Evolutionary conservation across 306 rosid genomes (phyloP).

Genomic region (Argentina anserina): DNA sequence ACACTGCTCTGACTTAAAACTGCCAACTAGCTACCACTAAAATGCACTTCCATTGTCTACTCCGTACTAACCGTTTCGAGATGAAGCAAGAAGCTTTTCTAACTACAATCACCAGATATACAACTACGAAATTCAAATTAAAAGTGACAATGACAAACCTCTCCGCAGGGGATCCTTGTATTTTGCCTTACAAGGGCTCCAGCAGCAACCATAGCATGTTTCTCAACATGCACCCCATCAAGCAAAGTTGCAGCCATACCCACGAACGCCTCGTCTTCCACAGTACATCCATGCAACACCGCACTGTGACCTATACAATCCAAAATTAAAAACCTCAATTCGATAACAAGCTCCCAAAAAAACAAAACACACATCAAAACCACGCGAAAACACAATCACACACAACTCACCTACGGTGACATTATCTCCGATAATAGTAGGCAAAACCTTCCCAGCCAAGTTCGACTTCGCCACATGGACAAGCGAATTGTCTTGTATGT

Average conservation of each 20-base stretch:
- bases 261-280: slow-evolving; percentile 95
- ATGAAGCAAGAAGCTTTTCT: background rate
- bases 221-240: slow-evolving; percentile 86
- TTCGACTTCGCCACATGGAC: slow-evolving; percentile 89
- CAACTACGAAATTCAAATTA: background rate
- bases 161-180: slow-evolving; percentile 87
- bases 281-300: slow-evolving; percentile 87
- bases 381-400: slow-evolving; percentile 7
- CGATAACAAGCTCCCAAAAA: slow-evolving; percentile 13
- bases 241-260: slow-evolving; percentile 96
- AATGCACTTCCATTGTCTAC: background rate
- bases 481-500: slow-evolving; percentile 94
- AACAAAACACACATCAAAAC: slow-evolving; percentile 13
- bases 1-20: background rate
- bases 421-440: slow-evolving; percentile 82
- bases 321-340: slow-evolving; percentile 15
- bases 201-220: slow-evolving; percentile 92
- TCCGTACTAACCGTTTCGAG: background rate
- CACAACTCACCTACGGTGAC: slow-evolving; percentile 83
- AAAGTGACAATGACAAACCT: slow-evolving; percentile 32
- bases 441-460: slow-evolving; percentile 85
- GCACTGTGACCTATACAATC: slow-evolving; percentile 72
- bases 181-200: slow-evolving; percentile 96
- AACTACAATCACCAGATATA: background rate
- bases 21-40: background rate